Evolutionary conservation across 2,329 filamentous ascomycete species (phyloP).

Genomic region (Dendryphion nanum): DNA sequence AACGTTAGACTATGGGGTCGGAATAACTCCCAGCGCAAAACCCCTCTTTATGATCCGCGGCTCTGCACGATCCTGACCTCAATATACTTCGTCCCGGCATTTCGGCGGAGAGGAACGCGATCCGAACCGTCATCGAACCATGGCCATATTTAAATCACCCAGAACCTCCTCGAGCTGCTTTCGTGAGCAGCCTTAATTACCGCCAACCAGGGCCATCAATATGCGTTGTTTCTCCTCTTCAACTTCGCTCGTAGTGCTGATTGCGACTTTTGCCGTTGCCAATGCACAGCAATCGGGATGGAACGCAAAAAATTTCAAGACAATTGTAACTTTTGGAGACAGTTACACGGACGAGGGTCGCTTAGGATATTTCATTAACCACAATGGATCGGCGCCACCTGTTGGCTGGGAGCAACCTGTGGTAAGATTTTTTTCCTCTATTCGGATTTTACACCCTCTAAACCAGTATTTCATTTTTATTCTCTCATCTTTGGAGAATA

Average conservation of each 20-base stretch:
- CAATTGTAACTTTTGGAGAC: constrained; percentile 69
- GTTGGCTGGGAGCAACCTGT: constrained; percentile 55
- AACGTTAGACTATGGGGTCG: too few relatives aligned
- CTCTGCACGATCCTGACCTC: constrained; percentile 11
- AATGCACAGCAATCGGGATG: constrained; percentile 22
- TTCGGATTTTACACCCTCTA: neutral
- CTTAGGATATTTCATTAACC: constrained; percentile 59
- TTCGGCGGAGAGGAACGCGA: constrained; percentile 15
- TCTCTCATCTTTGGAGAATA: too few relatives aligned
- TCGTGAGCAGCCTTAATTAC: constrained; percentile 7
- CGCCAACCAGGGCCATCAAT: constrained; percentile 11
- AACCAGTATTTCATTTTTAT: too few relatives aligned
- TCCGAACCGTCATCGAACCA: too few relatives aligned
- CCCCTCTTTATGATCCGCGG: constrained; percentile 9
- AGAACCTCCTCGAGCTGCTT: constrained; percentile 3
- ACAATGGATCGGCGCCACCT: constrained; percentile 60
- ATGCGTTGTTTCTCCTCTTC: constrained; percentile 21
- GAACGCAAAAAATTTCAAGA: constrained; percentile 54
- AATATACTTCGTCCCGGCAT: constrained; percentile 7
- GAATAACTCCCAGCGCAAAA: constrained; percentile 8
- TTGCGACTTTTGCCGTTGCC: constrained; percentile 17
- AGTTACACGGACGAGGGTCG: constrained; percentile 75
- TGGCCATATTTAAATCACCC: constrained; percentile 11
- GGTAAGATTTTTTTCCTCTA: constrained; percentile 28
- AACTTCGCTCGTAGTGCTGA: constrained; percentile 18